phyloP scores from a whole-genome alignment of 352 stramenopile genomes.

The Phytophthora pseudosyringae region DNA sequence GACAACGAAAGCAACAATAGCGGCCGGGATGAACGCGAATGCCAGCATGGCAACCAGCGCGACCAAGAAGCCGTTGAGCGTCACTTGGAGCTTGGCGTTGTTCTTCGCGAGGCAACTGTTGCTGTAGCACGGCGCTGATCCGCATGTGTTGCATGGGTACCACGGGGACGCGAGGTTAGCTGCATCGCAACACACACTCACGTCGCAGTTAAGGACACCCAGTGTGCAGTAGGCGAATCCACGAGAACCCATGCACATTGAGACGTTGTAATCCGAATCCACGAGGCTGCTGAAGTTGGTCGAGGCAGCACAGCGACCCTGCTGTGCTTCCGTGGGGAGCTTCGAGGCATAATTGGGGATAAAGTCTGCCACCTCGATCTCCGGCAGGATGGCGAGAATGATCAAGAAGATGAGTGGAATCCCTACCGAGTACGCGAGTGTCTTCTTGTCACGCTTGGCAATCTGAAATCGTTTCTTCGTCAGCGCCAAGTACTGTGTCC shows the following conservation, averaged over 20 bases:
- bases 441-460: slow-evolving; percentile 69
- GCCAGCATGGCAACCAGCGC: slow-evolving; percentile 67
- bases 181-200: slow-evolving; percentile 53
- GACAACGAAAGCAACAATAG: slow-evolving; percentile 69
- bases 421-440: slow-evolving; percentile 50
- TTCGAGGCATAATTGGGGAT: slow-evolving; percentile 36
- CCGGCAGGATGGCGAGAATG: slow-evolving; percentile 53
- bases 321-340: slow-evolving; percentile 27
- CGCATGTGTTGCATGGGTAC: slow-evolving; percentile 50
- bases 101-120: slow-evolving; percentile 51
- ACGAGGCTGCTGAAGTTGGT: slow-evolving; percentile 24
- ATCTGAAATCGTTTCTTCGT: slow-evolving; percentile 68
- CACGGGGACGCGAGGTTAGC: slow-evolving; percentile 48
- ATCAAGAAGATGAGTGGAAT: slow-evolving; percentile 73
- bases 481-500: slow-evolving; percentile 51
- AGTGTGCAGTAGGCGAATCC: slow-evolving; percentile 44
- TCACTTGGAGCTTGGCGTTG: slow-evolving; percentile 69
- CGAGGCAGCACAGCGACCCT: slow-evolving; percentile 37
- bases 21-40: slow-evolving; percentile 73
- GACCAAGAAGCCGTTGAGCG: slow-evolving; percentile 66
- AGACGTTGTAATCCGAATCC: slow-evolving; percentile 20
- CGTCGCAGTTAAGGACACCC: slow-evolving; percentile 35
- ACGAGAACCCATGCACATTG: slow-evolving; percentile 12
- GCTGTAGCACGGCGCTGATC: slow-evolving; percentile 44
- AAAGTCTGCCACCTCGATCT: slow-evolving; percentile 66